Evolutionary conservation across 2,329 filamentous ascomycete genomes (phyloP).

Genomic region (Talaromyces sp.): DNA sequence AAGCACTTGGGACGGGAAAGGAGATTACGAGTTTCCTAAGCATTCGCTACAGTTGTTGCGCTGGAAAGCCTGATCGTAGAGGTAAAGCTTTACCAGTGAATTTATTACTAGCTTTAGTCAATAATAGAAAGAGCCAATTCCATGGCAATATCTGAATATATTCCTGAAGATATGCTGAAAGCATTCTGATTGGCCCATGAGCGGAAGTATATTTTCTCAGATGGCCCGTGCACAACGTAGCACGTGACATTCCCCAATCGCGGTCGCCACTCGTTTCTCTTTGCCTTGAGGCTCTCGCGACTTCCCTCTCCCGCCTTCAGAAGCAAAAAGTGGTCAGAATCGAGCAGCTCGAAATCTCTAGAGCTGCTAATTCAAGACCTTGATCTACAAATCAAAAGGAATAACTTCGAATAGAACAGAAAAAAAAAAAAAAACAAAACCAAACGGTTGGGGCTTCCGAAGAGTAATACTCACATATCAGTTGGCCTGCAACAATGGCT

Average conservation of each 20-base stretch:
- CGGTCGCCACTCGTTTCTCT: neutral
- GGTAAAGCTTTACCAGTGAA: neutral
- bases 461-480: slow-evolving; percentile 41
- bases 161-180: neutral
- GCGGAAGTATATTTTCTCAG: neutral
- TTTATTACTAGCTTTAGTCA: neutral
- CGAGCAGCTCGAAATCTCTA: neutral
- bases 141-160: neutral
- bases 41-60: slow-evolving; percentile 65
- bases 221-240: neutral
- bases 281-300: neutral
- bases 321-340: neutral
- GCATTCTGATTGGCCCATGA: neutral
- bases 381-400: neutral
- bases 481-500: slow-evolving; percentile 54
- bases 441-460: slow-evolving; percentile 20
- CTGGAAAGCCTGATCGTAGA: slow-evolving; percentile 37
- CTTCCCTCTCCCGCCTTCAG: neutral
- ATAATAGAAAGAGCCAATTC: neutral
- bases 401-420: neutral
- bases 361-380: neutral
- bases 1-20: slow-evolving; percentile 59
- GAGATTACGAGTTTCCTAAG: slow-evolving; percentile 60
- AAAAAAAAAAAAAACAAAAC: neutral
- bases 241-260: neutral